Evolutionary conservation across 345 rosid genomes (phyloP).

Genomic region (Gossypium bickii): DNA sequence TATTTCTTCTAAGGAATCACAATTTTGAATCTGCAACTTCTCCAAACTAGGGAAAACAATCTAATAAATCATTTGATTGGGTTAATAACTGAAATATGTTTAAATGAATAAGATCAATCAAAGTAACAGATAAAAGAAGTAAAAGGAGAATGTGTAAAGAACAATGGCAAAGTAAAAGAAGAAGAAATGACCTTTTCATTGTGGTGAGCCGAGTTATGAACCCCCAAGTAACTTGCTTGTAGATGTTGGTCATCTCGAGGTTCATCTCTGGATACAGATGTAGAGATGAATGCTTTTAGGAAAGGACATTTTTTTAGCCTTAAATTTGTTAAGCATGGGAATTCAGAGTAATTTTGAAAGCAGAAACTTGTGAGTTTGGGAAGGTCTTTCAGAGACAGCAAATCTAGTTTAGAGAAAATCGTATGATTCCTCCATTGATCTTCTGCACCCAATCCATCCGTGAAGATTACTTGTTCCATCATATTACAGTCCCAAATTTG

Average conservation of each 20-base stretch:
- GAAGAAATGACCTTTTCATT: not conserved
- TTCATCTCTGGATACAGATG: too few species aligned
- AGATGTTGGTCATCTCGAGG: not conserved
- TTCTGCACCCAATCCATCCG: conserved; percentile 1
- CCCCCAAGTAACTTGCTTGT: not conserved
- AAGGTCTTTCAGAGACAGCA: not conserved
- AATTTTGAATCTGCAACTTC: too few species aligned
- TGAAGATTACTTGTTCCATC: conserved; percentile 3
- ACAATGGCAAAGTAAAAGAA: not conserved
- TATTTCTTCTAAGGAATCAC: not conserved
- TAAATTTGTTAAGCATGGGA: too few species aligned
- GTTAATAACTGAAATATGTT: too few species aligned
- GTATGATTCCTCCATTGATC: not conserved
- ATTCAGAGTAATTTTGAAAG: not conserved
- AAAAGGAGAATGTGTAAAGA: too few species aligned
- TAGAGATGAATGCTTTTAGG: too few species aligned
- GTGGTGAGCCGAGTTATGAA: not conserved
- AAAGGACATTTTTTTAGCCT: too few species aligned
- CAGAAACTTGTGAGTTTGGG: conserved; percentile 6
- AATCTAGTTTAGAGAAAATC: not conserved
- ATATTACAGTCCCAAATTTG: not conserved
- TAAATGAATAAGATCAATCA: not conserved
- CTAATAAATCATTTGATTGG: too few species aligned
- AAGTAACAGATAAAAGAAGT: too few species aligned
- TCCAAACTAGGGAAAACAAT: too few species aligned